These are phyloP conservation scores for Pisolithus microcarpus DNA, from an alignment of 768 basidiomycete species.

Conservation along the genomic window DNA sequence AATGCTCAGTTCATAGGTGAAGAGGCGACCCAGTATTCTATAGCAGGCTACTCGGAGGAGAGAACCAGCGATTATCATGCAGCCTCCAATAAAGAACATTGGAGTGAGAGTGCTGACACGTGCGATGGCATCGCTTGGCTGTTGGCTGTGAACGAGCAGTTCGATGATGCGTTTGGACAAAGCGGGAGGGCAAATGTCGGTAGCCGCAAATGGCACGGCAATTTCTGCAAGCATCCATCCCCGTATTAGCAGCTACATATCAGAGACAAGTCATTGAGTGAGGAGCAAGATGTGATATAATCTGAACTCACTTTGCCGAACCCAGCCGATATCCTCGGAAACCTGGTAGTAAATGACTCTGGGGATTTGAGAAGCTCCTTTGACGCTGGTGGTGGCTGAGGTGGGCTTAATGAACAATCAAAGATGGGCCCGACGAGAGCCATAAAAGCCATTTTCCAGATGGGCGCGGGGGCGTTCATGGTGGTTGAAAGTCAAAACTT, in stretches of 20 bases:
- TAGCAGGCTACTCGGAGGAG: constrained; percentile 14
- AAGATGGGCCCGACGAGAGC: background rate
- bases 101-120: constrained; percentile 8
- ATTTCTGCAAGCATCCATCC: constrained; percentile 8
- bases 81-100: constrained; percentile 6
- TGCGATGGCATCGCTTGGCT: constrained; percentile 3
- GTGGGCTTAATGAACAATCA: background rate
- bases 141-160: background rate
- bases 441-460: background rate
- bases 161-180: constrained; percentile 3
- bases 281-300: no score
- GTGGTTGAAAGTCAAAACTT: background rate
- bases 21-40: constrained; percentile 15
- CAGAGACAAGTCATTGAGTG: background rate
- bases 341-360: background rate
- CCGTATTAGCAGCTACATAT: background rate
- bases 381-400: background rate
- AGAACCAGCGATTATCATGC: constrained; percentile 4
- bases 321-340: background rate
- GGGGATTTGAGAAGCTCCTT: background rate
- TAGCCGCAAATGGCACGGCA: background rate
- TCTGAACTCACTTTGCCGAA: background rate
- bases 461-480: background rate
- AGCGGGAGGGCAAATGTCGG: background rate
- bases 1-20: constrained; percentile 23